These are phyloP conservation scores for Neocallimastix lanati DNA, from an alignment of 192 early-diverging fungal genomes.

Conservation along the genomic window DNA sequence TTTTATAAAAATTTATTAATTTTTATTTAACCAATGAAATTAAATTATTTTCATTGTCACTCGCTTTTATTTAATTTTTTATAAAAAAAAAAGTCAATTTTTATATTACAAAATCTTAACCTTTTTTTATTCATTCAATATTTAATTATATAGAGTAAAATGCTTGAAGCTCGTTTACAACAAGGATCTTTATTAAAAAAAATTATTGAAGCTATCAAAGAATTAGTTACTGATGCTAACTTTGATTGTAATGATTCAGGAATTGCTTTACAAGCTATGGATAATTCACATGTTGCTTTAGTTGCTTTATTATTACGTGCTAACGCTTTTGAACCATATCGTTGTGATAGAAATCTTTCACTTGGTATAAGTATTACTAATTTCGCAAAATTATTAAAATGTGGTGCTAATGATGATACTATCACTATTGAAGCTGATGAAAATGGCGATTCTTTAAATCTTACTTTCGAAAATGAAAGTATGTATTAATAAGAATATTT, in stretches of 20 bases:
- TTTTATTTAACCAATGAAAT: no score
- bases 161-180: slow-evolving; percentile 82
- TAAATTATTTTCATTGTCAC: no score
- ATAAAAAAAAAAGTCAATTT: no score
- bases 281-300: slow-evolving; percentile 92
- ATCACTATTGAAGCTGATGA: slow-evolving; percentile 83
- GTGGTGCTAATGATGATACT: slow-evolving; percentile 77
- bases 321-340: slow-evolving; percentile 68
- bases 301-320: slow-evolving; percentile 69
- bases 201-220: slow-evolving; percentile 91
- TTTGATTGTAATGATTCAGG: slow-evolving; percentile 93
- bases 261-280: slow-evolving; percentile 91
- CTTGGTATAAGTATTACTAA: slow-evolving; percentile 76
- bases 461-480: slow-evolving; percentile 39
- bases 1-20: no score
- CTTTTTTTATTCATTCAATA: no score
- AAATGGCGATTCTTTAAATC: slow-evolving; percentile 55
- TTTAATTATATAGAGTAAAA: no score
- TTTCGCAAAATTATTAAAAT: slow-evolving; percentile 84
- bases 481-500: no score
- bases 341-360: slow-evolving; percentile 76
- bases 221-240: slow-evolving; percentile 90
- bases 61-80: no score
- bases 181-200: slow-evolving; percentile 80
- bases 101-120: no score